Percentiles rank a stretch among this genome's conserved stretches.
Evolutionary conservation across 225 moss, liverwort and hornwort genomes (phyloP).

Genomic region (Anthoceros angustus): DNA sequence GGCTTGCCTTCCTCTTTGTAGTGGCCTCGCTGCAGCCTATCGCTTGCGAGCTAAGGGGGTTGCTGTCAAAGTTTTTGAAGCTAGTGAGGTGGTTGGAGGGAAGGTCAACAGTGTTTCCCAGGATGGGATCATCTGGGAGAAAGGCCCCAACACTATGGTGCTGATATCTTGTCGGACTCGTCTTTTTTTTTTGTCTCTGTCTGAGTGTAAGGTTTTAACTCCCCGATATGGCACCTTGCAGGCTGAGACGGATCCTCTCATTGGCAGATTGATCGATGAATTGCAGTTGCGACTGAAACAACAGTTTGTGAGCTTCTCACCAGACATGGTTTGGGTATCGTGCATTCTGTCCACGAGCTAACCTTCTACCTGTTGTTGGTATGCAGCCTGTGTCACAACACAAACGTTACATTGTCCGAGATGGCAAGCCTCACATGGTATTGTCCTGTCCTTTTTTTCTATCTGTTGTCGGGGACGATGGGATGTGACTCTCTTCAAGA

Average conservation of each 20-base stretch:
- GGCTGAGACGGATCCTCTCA: slow-evolving; percentile 66
- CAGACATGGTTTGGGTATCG: neutral
- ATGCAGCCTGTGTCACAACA: slow-evolving; percentile 59
- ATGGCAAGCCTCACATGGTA: slow-evolving; percentile 47
- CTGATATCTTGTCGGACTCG: neutral
- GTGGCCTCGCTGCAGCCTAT: slow-evolving; percentile 75
- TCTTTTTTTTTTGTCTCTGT: neutral
- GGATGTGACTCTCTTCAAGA: neutral
- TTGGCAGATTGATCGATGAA: slow-evolving; percentile 59
- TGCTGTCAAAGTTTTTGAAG: slow-evolving; percentile 58
- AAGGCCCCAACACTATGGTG: slow-evolving; percentile 75
- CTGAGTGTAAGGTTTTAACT: neutral
- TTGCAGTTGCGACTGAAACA: slow-evolving; percentile 71
- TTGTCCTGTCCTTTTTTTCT: slow-evolving; percentile 7
- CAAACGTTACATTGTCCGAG: slow-evolving; percentile 64
- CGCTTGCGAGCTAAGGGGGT: slow-evolving; percentile 47
- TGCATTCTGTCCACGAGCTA: neutral
- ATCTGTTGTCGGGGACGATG: neutral
- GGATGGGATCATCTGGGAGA: slow-evolving; percentile 64
- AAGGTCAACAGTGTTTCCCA: slow-evolving; percentile 45
- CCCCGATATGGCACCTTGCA: slow-evolving; percentile 18
- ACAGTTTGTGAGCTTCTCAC: slow-evolving; percentile 43
- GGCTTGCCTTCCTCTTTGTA: slow-evolving; percentile 5
- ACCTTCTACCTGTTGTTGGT: slow-evolving; percentile 9
- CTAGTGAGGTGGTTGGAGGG: slow-evolving; percentile 44